Evolutionary conservation across 2,329 filamentous ascomycete species (phyloP).

Genomic region (Epichloe sylvatica): DNA sequence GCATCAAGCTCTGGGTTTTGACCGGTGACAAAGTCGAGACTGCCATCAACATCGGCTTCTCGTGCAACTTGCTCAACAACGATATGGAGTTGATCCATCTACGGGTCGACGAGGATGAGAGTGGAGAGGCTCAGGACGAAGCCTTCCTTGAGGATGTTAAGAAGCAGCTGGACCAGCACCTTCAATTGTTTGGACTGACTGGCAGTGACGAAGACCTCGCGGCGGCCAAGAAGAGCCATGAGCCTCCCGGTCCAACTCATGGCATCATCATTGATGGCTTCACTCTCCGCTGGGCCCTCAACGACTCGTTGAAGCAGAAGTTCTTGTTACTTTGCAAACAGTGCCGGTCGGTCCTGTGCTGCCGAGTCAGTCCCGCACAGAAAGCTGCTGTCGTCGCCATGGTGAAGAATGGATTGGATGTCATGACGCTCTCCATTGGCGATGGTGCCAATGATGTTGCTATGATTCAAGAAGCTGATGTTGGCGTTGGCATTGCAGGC

Average conservation of each 20-base stretch:
- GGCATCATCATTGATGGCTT: constrained; percentile 93
- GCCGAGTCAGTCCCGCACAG: constrained; percentile 89
- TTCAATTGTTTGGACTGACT: constrained; percentile 61
- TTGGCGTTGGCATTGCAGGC: constrained; percentile 91
- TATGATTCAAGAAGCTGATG: constrained; percentile 95
- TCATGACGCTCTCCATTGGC: constrained; percentile 88
- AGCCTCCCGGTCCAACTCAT: constrained; percentile 74
- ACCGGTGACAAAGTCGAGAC: constrained; percentile 99
- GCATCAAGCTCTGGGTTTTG: constrained; percentile 96
- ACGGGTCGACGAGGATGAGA: constrained; percentile 64
- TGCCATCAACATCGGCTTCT: constrained; percentile 98
- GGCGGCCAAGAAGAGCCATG: constrained; percentile 66
- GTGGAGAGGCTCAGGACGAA: constrained; percentile 32
- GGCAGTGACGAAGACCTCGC: constrained; percentile 77
- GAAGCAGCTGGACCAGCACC: constrained; percentile 58
- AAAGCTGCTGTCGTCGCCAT: constrained; percentile 94
- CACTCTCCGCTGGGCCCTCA: constrained; percentile 73
- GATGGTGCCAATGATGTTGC: constrained; percentile 93
- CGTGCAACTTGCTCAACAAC: constrained; percentile 92
- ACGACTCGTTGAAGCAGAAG: constrained; percentile 73
- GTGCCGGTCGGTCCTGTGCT: constrained; percentile 92
- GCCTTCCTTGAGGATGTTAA: constrained; percentile 45
- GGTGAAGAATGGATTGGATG: constrained; percentile 88
- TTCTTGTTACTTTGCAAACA: constrained; percentile 93
- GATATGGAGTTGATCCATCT: constrained; percentile 94